Percentiles rank a stretch among this genome's conserved stretches.
Conservation (phyloP, 192 early-diverging fungal genomes). For the Lunasporangiospora selenospora region DNA sequence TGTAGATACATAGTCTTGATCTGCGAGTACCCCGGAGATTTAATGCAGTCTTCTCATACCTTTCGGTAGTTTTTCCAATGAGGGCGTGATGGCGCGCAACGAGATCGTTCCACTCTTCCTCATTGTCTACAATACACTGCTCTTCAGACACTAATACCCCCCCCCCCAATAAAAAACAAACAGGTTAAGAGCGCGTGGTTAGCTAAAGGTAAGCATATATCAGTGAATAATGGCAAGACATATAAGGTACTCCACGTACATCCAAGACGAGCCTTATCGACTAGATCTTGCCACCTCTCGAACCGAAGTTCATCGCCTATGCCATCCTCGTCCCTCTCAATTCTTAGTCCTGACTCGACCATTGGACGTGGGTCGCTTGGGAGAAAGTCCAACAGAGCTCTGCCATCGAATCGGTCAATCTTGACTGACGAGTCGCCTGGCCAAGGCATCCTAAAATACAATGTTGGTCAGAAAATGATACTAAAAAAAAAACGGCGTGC, state of each 20-base stretch:
- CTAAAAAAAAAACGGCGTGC: background rate
- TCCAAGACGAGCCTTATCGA: constrained; percentile 24
- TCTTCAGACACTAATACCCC: constrained; percentile 25
- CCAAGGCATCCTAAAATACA: constrained; percentile 34
- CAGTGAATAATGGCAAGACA: no score
- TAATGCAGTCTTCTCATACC: no score
- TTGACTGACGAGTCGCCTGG: constrained; percentile 24
- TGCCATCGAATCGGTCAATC: constrained; percentile 43
- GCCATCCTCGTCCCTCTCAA: constrained; percentile 37
- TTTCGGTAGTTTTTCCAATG: constrained; percentile 30
- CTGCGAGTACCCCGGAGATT: no score
- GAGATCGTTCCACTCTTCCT: constrained; percentile 46
- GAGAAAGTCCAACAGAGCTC: constrained; percentile 31
- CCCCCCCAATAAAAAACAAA: background rate
- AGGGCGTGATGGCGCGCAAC: constrained; percentile 35
- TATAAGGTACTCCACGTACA: no score
- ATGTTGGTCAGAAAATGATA: background rate
- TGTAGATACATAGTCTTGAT: no score
- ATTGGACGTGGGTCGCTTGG: constrained; percentile 8
- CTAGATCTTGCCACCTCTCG: constrained; percentile 39
- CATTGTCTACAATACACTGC: constrained; percentile 32
- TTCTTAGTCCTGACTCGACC: constrained; percentile 31
- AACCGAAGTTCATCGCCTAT: constrained; percentile 39
- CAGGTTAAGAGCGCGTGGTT: background rate
- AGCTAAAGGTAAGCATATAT: background rate